Percentiles rank a stretch among this genome's conserved stretches.
phyloP scores from a whole-genome alignment of 2,329 filamentous ascomycete species.

The Diaporthe sp. region DNA sequence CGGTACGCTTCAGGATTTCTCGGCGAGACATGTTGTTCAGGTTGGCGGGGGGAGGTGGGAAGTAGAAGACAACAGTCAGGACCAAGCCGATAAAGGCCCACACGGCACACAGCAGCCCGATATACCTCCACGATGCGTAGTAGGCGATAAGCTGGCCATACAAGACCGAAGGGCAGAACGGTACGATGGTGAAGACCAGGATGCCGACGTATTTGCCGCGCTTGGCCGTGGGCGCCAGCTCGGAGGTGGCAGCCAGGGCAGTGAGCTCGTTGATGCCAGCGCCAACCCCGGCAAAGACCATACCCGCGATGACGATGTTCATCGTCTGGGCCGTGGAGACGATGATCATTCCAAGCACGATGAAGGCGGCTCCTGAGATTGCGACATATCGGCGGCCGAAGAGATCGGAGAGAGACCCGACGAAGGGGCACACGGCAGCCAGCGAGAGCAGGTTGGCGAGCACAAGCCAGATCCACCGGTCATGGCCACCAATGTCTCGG shows the following conservation, averaged over 20 bases:
- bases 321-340: conserved; percentile 70
- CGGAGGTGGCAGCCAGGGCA: conserved; percentile 76
- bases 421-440: conserved; percentile 72
- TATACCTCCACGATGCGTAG: conserved; percentile 66
- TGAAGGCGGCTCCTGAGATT: conserved; percentile 64
- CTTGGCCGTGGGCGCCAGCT: conserved; percentile 76
- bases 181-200: conserved; percentile 73
- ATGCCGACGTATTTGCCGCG: conserved; percentile 74
- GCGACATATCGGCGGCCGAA: conserved; percentile 73
- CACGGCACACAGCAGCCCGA: conserved; percentile 65
- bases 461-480: conserved; percentile 74
- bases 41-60: conserved; percentile 63
- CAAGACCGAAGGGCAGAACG: conserved; percentile 73
- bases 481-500: conserved; percentile 70
- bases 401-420: conserved; percentile 75
- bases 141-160: conserved; percentile 69
- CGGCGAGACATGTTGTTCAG: conserved; percentile 54
- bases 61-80: conserved; percentile 66
- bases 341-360: conserved; percentile 73
- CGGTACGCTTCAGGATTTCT: conserved; percentile 61
- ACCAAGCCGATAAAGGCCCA: conserved; percentile 67
- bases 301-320: conserved; percentile 73
- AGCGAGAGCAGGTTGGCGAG: conserved; percentile 68
- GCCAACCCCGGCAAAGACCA: conserved; percentile 72
- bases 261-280: conserved; percentile 79